Evolutionary conservation across 345 rosid species (phyloP), one percentile per base, ranked within the genome.

Genomic region (Eucalyptus caleyi): DNA sequence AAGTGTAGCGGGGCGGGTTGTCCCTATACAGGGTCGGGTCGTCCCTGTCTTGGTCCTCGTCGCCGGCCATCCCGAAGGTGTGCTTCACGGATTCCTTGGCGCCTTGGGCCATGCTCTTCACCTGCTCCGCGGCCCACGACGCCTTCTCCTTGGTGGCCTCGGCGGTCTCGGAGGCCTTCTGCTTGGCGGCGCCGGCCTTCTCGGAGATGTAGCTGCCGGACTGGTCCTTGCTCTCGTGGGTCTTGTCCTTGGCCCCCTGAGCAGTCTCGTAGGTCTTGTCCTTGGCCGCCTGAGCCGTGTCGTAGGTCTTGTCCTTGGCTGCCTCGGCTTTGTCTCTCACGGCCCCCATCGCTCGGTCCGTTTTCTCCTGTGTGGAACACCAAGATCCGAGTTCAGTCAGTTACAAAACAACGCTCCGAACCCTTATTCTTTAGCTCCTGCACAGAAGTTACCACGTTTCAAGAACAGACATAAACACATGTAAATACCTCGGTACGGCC

Each of bases 21-120:
- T 45, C 87, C 54, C 10, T 27, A 51, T 51, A 19, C 23, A 45
- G 30, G 23, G 37, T n/a, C 18, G 62, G 37, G 87, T 86, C 62
- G 47, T 34, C 54, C 62, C 62, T 49, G 65, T 86, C 37, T 40
- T 8, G 32, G 27, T 80, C 11, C 15, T 88, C 50, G 49, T 54
- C 87, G 54, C 87, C 91, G 60, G 86, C 92, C 93, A 94, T 92
- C 4, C 98, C 97, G 62, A 96, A 89, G 12, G 96, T 92, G 44
- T 92, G 92, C 89, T 94, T 96, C 34, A 97, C 94, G 1, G 96
- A 92, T 40, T 93, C 97, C 67, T 92, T 92, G 21, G 97, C 95
- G 15, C 94, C 93, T 72, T 93, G 93, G 4, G 99, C 96, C 93
- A 91, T 91, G 87, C 92, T 91, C 93, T 88, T 97, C 90, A 95